phyloP scores from a whole-genome alignment of 305 asterid species.

The Fraxinus paxiana region DNA sequence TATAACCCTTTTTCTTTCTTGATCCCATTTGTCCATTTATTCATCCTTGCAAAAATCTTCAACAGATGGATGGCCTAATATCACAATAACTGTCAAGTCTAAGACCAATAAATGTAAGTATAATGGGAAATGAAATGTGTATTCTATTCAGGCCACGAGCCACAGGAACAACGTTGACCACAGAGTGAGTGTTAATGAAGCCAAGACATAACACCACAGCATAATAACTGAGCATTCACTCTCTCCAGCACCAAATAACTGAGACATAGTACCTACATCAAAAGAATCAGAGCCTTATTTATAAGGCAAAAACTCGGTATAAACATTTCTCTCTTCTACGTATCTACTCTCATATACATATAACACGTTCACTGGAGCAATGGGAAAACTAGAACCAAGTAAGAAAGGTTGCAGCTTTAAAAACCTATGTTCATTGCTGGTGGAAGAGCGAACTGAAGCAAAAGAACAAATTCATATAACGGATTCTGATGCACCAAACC shows the following conservation, averaged over 20 bases:
- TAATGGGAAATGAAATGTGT: background rate
- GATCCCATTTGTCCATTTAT: background rate
- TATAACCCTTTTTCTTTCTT: background rate
- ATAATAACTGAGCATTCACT: conserved; percentile 87
- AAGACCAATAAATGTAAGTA: background rate
- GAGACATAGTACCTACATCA: conserved; percentile 73
- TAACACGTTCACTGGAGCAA: background rate
- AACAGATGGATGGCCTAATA: background rate
- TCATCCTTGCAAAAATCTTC: background rate
- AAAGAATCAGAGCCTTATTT: background rate
- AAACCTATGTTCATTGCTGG: conserved; percentile 88
- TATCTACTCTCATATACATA: background rate
- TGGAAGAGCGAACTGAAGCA: conserved; percentile 78
- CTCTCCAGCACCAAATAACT: conserved; percentile 85
- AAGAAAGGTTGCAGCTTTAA: background rate
- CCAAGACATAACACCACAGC: conserved; percentile 75
- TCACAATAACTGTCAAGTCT: background rate
- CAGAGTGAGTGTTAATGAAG: conserved; percentile 66
- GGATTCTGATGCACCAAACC: conserved; percentile 62
- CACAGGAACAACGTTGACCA: conserved; percentile 83
- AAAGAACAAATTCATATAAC: conserved; percentile 67
- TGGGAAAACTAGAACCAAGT: background rate
- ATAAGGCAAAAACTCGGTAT: background rate
- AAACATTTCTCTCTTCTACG: background rate
- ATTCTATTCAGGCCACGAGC: conserved; percentile 49